phyloP scores from a whole-genome alignment of 768 basidiomycete species.

The Ramaria rubella region DNA sequence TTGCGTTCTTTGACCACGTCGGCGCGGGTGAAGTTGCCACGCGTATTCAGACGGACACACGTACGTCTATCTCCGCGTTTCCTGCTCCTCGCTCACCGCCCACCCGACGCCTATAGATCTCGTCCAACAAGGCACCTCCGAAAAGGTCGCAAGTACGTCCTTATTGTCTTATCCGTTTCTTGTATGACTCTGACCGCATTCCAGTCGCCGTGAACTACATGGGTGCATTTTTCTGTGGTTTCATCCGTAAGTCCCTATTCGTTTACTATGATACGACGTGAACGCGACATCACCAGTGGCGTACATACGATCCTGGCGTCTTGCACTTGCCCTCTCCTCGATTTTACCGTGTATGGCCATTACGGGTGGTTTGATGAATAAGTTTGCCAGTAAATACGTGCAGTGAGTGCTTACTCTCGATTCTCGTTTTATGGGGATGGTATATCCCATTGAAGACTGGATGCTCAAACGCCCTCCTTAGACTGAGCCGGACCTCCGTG shows the following conservation, averaged over 20 bases:
- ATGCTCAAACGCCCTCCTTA: constrained; percentile 19
- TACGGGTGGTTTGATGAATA: constrained; percentile 67
- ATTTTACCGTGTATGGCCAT: constrained; percentile 81
- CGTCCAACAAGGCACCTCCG: constrained; percentile 85
- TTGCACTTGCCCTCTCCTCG: constrained; percentile 75
- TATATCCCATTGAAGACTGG: no score
- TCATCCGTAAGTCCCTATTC: constrained; percentile 38
- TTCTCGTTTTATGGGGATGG: no score
- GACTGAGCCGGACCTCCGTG: constrained; percentile 63
- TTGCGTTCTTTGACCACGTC: constrained; percentile 87
- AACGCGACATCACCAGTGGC: no score
- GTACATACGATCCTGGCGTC: constrained; percentile 64
- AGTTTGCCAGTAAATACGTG: constrained; percentile 53
- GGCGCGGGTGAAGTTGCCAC: constrained; percentile 94
- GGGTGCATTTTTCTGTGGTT: constrained; percentile 72
- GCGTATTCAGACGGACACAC: constrained; percentile 83
- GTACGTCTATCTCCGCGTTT: constrained; percentile 34
- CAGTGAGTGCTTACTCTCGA: constrained; percentile 51
- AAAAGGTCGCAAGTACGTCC: constrained; percentile 60
- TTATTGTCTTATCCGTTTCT: background rate
- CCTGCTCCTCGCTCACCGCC: background rate
- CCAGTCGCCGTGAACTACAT: constrained; percentile 52
- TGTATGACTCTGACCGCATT: background rate
- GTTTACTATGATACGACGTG: no score
- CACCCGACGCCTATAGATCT: constrained; percentile 54